A percentile compares a stretch with the other conserved stretches of the same genome.
Evolutionary conservation across 495 filamentous ascomycete species (phyloP).

Genomic region (Trichocladium antarcticum): DNA sequence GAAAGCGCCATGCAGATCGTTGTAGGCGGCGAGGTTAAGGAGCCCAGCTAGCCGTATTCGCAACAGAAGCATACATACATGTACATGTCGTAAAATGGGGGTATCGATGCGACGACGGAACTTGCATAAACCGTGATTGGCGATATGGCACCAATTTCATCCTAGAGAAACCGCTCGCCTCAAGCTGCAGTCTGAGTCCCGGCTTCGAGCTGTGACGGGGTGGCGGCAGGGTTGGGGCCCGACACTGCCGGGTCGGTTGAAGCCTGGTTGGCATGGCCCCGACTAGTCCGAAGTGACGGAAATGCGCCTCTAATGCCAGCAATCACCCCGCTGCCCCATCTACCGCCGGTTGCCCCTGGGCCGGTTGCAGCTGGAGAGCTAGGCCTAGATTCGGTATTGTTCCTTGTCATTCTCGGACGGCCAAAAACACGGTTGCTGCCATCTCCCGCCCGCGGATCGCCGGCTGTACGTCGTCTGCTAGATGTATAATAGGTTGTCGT

Average conservation of each 20-base stretch:
- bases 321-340: slow-evolving; percentile 5
- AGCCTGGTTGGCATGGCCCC: background rate
- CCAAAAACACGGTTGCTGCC: background rate
- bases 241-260: slow-evolving; percentile 2
- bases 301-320: slow-evolving; percentile 12
- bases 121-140: background rate
- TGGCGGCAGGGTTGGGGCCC: slow-evolving; percentile 15
- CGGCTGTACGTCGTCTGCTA: background rate
- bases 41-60: background rate
- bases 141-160: background rate
- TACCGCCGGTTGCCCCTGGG: background rate
- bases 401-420: background rate
- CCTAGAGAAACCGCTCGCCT: background rate
- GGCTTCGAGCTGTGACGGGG: slow-evolving; percentile 30
- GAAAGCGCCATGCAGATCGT: background rate
- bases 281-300: slow-evolving; percentile 7
- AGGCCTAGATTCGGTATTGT: background rate
- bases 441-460: background rate
- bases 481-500: background rate
- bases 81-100: slow-evolving; percentile 9
- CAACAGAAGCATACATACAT: slow-evolving; percentile 7
- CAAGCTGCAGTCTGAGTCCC: slow-evolving; percentile 10
- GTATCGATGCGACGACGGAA: slow-evolving; percentile 14
- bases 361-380: background rate
- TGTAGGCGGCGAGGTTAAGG: background rate